Base-by-base conservation (phyloP, 495 filamentous ascomycete genomes). In the Staphylotrichum tortipilum region DNA sequence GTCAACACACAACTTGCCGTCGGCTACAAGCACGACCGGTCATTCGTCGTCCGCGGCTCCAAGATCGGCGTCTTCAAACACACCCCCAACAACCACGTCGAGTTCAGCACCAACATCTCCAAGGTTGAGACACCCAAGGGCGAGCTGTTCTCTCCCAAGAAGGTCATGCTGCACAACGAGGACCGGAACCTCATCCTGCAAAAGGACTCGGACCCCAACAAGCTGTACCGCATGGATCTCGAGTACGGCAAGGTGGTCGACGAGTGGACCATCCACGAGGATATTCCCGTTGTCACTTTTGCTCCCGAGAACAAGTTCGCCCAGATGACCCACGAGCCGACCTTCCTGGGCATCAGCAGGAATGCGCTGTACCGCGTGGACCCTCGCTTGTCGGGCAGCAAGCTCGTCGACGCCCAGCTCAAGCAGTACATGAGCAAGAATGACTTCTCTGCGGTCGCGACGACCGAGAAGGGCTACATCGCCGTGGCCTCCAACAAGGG, bases 61-160 rank as follows among this genome's bases (percentile, higher is more conserved):
- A 94, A 95, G 76, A 98, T 98, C 62, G 92, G 92, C 45, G 94
- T 97, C 24, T 98, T 98, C 78, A 97, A 94, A 69, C 94, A 97
- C 58, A 96, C 88, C 0, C 73, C 81, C 10, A 85, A 95, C 67
- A 94, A 97, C 63, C 82, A 91, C 44, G 78, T 98, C 24, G 85
- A 97, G 67, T 97, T 97, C 67, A 86, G 85, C n/a, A 98, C 92
- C 18, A 96, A 86, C 55, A 98, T 98, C 54, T 94, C 86, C 40
- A 95, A 95, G 67, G 88, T 98, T 34, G 80, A 90, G 59, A 95
- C 91, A 2, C 86, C 94, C 1, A 78, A 80, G 17, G 92, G 92
- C 58, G 84, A 85, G 61, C 71, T 87, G 1, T 97, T 98, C 73
- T 89, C 83, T 50, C 92, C 92, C 8, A 92, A 84, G 73, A 98